These are phyloP conservation scores for Globisporangium takayamanum DNA, from an alignment of 352 stramenopile species.

Conservation along the genomic window DNA sequence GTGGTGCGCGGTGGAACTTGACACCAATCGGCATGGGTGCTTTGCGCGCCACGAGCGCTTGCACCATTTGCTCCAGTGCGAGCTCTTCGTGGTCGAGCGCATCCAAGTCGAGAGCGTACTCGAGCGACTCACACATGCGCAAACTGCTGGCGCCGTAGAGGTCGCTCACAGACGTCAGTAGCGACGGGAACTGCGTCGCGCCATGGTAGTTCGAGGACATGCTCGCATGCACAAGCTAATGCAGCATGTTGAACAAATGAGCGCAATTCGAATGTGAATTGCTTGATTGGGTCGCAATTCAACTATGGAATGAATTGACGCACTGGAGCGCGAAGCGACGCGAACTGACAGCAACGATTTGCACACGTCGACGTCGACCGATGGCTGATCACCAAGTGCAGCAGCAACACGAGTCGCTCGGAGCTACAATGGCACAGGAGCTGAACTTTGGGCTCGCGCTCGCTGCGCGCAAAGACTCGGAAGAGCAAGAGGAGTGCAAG, in stretches of 20 bases:
- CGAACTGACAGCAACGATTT: no score
- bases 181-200: constrained; percentile 23
- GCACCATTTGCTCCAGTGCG: constrained; percentile 42
- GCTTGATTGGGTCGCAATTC: no score
- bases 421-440: not conserved
- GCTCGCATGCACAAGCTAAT: no score
- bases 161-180: constrained; percentile 39
- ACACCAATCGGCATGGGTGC: constrained; percentile 48
- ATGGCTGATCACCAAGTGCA: no score
- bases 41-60: constrained; percentile 40
- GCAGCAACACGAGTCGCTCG: no score
- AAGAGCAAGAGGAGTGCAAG: constrained; percentile 32
- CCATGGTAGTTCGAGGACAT: no score
- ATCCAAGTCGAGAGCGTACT: constrained; percentile 39
- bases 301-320: no score
- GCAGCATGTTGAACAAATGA: no score
- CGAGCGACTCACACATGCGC: constrained; percentile 39
- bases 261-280: not conserved
- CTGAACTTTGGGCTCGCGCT: constrained; percentile 20
- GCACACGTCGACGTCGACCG: no score
- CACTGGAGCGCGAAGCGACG: no score
- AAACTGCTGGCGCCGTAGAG: constrained; percentile 50
- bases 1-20: constrained; percentile 38
- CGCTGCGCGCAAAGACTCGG: constrained; percentile 18
- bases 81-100: constrained; percentile 54